Conservation (phyloP, 768 basidiomycete genomes). For the Suillus occidentalis region DNA sequence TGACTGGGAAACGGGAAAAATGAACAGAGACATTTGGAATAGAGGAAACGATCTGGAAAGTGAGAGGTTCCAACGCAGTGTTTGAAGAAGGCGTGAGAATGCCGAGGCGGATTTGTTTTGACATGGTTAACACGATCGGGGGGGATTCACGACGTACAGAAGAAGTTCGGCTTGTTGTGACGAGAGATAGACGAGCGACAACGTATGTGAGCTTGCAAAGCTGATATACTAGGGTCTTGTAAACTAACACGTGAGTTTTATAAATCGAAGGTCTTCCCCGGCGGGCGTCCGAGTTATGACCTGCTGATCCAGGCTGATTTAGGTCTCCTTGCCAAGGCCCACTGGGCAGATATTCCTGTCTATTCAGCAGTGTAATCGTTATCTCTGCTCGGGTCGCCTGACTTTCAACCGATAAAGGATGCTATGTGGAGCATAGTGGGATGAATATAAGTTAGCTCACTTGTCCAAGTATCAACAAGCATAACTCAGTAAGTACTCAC, state of each 20-base stretch:
- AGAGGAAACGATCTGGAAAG: neutral
- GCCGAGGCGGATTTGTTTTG: conserved; percentile 2
- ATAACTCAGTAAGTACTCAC: too few species aligned
- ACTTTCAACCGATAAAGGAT: neutral
- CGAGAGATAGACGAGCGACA: neutral
- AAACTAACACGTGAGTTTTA: neutral
- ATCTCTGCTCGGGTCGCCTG: neutral
- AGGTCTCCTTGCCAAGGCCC: neutral
- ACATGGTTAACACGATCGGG: neutral
- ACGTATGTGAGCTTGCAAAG: neutral
- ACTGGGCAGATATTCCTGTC: neutral
- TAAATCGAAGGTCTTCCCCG: neutral
- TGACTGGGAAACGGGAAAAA: conserved; percentile 3
- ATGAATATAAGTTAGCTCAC: neutral
- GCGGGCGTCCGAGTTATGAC: neutral
- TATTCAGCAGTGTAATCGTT: neutral
- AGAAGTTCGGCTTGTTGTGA: neutral
- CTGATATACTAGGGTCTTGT: neutral
- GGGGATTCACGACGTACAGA: neutral
- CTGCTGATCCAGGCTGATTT: neutral
- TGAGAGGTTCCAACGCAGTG: conserved; percentile 1
- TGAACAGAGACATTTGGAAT: conserved; percentile 1
- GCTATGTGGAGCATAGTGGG: neutral
- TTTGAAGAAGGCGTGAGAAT: conserved; percentile 3
- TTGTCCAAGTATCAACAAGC: neutral